Evolutionary conservation across 2,329 filamentous ascomycete genomes (phyloP), one percentile per base, ranked within the genome.

Genomic region (Penicillium nordicum): DNA sequence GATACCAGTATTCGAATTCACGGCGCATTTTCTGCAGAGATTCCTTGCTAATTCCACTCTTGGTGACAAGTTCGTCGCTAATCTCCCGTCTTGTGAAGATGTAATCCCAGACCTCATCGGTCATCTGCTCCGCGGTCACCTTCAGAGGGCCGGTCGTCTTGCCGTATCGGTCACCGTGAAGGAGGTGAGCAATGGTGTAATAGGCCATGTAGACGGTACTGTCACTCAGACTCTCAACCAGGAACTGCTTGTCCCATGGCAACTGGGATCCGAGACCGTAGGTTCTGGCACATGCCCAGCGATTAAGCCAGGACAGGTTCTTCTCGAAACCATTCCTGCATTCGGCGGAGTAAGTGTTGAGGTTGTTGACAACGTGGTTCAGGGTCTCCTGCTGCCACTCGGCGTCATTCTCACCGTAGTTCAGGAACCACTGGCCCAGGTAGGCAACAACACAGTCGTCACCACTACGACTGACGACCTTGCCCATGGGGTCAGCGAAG

Each of bases 1-100:
- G 94, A 75, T 97, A 99, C 81, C 91, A 97, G 82, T 97, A 99
- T 74, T 94, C 88, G 68, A 97, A 97, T 68, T 96, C 91, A 69
- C 92, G 84, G 58, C 92, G 84, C 88, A 99, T 88, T 40, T 84
- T 83, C 69, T 90, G 84, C 43, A 99, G 81, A 3, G 84, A 84
- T 58, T 87, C 84, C 74, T 87, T 85, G 58, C 86, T 80, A 58
- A 97, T 95, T 38, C 87, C 87, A 57, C 85, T 88, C 55, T 84
- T 79, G 60, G 78, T 72, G 48, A 87, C 73, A 37, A 90, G 78
- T 16, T 88, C 84, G 29, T 92, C 83, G 59, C 80, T 82, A 53
- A 88, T 74, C 47, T 91, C 87, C 18, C 86, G 84, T 55, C 90
- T 86, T 71, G 85, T 88, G 78, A 97, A 97, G 64, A 97, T 79